Evolutionary conservation across 768 basidiomycete genomes (phyloP).

Genomic region (Leccinum barrowsii): DNA sequence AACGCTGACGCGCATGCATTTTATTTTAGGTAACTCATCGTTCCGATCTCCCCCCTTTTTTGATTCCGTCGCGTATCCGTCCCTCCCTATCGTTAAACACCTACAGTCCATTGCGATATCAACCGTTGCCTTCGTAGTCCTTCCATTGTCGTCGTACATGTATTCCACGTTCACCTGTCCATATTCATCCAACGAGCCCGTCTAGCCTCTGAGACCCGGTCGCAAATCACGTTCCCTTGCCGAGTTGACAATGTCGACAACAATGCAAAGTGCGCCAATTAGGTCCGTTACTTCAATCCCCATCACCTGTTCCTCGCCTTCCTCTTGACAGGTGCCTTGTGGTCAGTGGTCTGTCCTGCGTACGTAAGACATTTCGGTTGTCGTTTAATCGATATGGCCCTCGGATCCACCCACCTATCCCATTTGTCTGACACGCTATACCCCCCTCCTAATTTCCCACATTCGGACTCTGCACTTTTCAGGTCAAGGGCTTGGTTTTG

Average conservation of each 20-base stretch:
- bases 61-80: constrained; percentile 16
- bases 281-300: constrained; percentile 27
- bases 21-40: constrained; percentile 27
- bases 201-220: constrained; percentile 27
- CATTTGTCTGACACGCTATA: constrained; percentile 30
- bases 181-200: constrained; percentile 13
- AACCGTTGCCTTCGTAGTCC: constrained; percentile 23
- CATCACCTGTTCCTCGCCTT: constrained; percentile 27
- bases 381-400: constrained; percentile 36
- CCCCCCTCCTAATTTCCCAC: constrained; percentile 32
- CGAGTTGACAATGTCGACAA: constrained; percentile 29
- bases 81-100: constrained; percentile 11
- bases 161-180: constrained; percentile 27
- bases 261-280: constrained; percentile 34
- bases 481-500: constrained; percentile 33
- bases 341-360: constrained; percentile 25
- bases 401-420: constrained; percentile 36
- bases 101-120: constrained; percentile 16
- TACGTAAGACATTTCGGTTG: constrained; percentile 37
- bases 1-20: constrained; percentile 15
- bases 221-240: constrained; percentile 24
- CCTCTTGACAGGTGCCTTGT: constrained; percentile 33
- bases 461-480: constrained; percentile 29
- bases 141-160: constrained; percentile 27
- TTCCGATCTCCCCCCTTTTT: constrained; percentile 14